Evolutionary conservation across 768 basidiomycete genomes (phyloP).

Genomic region (Dioszegia aurantiaca): DNA sequence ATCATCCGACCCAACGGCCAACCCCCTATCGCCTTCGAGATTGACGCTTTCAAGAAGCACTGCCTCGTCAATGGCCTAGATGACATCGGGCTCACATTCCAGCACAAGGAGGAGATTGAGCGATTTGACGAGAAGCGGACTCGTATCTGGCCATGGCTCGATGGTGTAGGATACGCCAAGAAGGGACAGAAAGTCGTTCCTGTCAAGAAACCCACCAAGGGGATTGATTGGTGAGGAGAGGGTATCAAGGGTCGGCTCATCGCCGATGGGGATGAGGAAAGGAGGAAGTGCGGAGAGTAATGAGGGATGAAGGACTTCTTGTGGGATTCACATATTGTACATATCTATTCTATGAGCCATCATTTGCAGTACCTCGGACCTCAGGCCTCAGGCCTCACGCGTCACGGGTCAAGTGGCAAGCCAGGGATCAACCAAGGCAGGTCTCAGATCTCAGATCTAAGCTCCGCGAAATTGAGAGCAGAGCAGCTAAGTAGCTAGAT

Average conservation of each 20-base stretch:
- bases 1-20: slow-evolving; percentile 68
- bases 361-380: too few species aligned
- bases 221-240: slow-evolving; percentile 52
- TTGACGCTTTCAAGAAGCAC: slow-evolving; percentile 86
- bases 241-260: background rate
- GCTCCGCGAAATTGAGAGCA: too few species aligned
- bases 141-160: slow-evolving; percentile 87
- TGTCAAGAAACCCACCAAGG: slow-evolving; percentile 49
- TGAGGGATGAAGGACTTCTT: background rate
- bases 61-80: slow-evolving; percentile 94
- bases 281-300: background rate
- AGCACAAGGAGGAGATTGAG: slow-evolving; percentile 68
- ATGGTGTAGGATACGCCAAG: slow-evolving; percentile 82
- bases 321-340: too few species aligned
- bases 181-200: slow-evolving; percentile 57
- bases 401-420: too few species aligned
- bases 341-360: too few species aligned
- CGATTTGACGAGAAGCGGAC: slow-evolving; percentile 76
- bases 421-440: too few species aligned
- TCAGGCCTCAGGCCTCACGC: too few species aligned
- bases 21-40: slow-evolving; percentile 67
- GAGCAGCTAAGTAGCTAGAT: too few species aligned
- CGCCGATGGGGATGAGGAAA: background rate
- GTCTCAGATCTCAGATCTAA: too few species aligned
- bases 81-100: slow-evolving; percentile 91